Evolutionary conservation across 495 filamentous ascomycete species (phyloP), one percentile per base, ranked within the genome.

Genomic region (Tuber brumale): DNA sequence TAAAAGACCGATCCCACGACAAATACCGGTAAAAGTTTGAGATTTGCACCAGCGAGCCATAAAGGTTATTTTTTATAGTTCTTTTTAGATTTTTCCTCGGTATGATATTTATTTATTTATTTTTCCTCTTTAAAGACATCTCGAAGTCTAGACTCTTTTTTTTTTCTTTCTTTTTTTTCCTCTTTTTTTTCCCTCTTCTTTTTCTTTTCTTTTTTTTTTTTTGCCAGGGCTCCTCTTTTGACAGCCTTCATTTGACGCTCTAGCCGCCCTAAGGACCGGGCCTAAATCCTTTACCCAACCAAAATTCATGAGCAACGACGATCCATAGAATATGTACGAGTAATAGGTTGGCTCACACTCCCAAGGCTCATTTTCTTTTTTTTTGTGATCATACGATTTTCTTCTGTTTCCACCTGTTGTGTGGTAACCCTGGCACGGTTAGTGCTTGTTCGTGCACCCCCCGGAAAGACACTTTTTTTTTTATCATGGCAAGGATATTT

Each of bases 371-470:
- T 57, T 57, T 27, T 61, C 31, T 57, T 12, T 57, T n/a, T 12
- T 57, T 27, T 27, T 27, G 3, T 31, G 78, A 79, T 80, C 73
- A 41, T 80, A 80, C 70, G 76, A 79, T 73, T 80, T 71, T 79
- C 21, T 37, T 74, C 23, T 57, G 74, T 79, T 69, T 69, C 75
- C 71, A 37, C 77, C 61, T 74, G 23, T 57, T 80, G 72, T 70
- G 78, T 79, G n/a, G 77, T 76, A 42, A 7, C 41, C 41, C 8
- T 10, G 5, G 41, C 41, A 42, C 41, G 41, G 41, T 42, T 42
- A 31, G 48, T 23, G 10, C 48, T 51, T 23, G 48, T 10, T 51
- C n/a, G 51, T 31, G 51, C 51, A 31, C 8, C 10, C 27, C 51
- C n/a, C 27, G 27, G 31, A 66, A 35, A 66, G 14, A 18, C 14